Evolutionary conservation across 306 rosid species (phyloP).

Genomic region (Prinsepia uniflora): DNA sequence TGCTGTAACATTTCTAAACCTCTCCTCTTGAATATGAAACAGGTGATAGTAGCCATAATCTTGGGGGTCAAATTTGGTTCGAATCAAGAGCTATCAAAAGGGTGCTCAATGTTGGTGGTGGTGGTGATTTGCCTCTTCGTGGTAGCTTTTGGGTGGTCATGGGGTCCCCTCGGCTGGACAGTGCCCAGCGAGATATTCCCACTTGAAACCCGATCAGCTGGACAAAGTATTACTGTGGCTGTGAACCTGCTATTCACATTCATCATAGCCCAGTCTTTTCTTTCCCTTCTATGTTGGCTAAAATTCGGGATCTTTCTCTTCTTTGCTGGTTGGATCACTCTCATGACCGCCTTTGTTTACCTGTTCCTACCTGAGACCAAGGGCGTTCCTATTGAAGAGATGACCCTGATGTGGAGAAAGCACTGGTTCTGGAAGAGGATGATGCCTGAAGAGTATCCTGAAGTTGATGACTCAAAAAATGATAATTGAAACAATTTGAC

Average conservation of each 20-base stretch:
- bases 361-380: slow-evolving; percentile 64
- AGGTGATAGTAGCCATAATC: slow-evolving; percentile 66
- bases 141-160: slow-evolving; percentile 71
- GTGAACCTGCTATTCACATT: slow-evolving; percentile 64
- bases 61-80: slow-evolving; percentile 64
- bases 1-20: background rate
- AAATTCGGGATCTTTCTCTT: slow-evolving; percentile 64
- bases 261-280: slow-evolving; percentile 54
- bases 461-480: slow-evolving; percentile 28
- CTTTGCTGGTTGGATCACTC: slow-evolving; percentile 59
- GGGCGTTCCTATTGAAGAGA: slow-evolving; percentile 67
- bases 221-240: slow-evolving; percentile 66
- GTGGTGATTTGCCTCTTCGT: slow-evolving; percentile 73
- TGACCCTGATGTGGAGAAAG: slow-evolving; percentile 45
- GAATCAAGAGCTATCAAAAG: slow-evolving; percentile 47
- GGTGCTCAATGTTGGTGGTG: slow-evolving; percentile 61
- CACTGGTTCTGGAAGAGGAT: slow-evolving; percentile 70
- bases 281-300: slow-evolving; percentile 45
- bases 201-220: slow-evolving; percentile 60
- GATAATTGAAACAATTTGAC: background rate
- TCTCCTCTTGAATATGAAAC: slow-evolving; percentile 25
- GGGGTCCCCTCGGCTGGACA: slow-evolving; percentile 83
- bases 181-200: slow-evolving; percentile 72
- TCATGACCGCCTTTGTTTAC: slow-evolving; percentile 59
- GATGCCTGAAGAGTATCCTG: slow-evolving; percentile 30